phyloP scores from a whole-genome alignment of 1,284 basidiomycete species.

The Irpex lacteus region DNA sequence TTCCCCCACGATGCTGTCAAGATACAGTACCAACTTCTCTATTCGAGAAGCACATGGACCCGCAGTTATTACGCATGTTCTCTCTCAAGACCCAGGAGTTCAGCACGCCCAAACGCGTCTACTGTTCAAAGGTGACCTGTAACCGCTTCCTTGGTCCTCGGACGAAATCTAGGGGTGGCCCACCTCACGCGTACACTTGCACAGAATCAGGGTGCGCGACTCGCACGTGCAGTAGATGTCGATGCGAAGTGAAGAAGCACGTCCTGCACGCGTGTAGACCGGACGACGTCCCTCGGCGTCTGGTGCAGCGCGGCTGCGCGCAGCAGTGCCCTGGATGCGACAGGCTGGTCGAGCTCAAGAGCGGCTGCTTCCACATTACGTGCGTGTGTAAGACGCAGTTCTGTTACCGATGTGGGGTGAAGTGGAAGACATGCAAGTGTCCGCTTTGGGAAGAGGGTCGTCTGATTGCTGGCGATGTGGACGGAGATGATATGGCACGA shows the following conservation, averaged over 20 bases:
- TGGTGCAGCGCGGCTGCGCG: constrained; percentile 9
- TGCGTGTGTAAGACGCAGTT: constrained; percentile 17
- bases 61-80: constrained; percentile 20
- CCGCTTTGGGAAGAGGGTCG: constrained; percentile 13
- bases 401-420: constrained; percentile 13
- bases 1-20: constrained; percentile 35
- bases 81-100: constrained; percentile 28
- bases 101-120: constrained; percentile 30
- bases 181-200: constrained; percentile 15
- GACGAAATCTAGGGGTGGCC: constrained; percentile 4
- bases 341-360: constrained; percentile 12
- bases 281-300: constrained; percentile 14
- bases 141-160: constrained; percentile 33
- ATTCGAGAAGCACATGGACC: constrained; percentile 25
- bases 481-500: not conserved
- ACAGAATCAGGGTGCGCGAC: constrained; percentile 17
- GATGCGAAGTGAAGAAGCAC: constrained; percentile 15
- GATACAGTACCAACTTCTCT: constrained; percentile 24
- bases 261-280: constrained; percentile 18
- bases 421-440: constrained; percentile 16
- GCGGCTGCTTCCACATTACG: constrained; percentile 16
- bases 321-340: constrained; percentile 16
- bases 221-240: constrained; percentile 25
- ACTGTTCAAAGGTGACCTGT: constrained; percentile 34
- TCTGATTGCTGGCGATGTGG: not conserved